Conservation (phyloP, 2,329 filamentous ascomycete species). For the Fusarium sulawesiense region DNA sequence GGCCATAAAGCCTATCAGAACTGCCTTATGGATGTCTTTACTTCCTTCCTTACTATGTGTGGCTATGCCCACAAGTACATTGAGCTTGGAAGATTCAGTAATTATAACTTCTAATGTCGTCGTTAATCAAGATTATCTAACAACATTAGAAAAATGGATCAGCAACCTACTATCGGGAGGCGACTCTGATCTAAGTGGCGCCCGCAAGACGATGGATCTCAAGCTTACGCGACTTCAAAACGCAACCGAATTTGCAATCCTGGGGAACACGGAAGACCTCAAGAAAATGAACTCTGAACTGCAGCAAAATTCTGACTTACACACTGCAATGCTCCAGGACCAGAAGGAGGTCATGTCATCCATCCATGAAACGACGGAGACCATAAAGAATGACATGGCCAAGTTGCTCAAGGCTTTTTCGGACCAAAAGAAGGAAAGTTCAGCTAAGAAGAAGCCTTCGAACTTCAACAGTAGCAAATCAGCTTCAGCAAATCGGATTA, state of each 20-base stretch:
- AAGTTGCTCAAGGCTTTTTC: constrained; percentile 45
- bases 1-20: constrained; percentile 47
- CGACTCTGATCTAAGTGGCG: constrained; percentile 48
- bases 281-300: constrained; percentile 46
- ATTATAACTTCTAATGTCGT: not conserved
- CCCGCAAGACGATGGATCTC: constrained; percentile 47
- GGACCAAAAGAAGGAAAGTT: constrained; percentile 34
- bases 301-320: constrained; percentile 42
- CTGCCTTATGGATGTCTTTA: constrained; percentile 53
- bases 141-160: constrained; percentile 44
- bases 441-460: too few relatives aligned
- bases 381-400: constrained; percentile 43
- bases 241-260: constrained; percentile 50
- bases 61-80: constrained; percentile 51
- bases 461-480: too few relatives aligned
- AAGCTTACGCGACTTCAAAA: constrained; percentile 46
- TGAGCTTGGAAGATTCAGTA: constrained; percentile 48
- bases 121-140: too few relatives aligned
- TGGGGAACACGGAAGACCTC: constrained; percentile 49
- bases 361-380: constrained; percentile 46
- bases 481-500: too few relatives aligned
- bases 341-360: constrained; percentile 43
- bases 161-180: constrained; percentile 47
- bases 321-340: constrained; percentile 43
- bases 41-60: constrained; percentile 49